These are phyloP conservation scores for Sclerotinia spermophila DNA, from an alignment of 2,329 filamentous ascomycete species.

Conservation along the genomic window DNA sequence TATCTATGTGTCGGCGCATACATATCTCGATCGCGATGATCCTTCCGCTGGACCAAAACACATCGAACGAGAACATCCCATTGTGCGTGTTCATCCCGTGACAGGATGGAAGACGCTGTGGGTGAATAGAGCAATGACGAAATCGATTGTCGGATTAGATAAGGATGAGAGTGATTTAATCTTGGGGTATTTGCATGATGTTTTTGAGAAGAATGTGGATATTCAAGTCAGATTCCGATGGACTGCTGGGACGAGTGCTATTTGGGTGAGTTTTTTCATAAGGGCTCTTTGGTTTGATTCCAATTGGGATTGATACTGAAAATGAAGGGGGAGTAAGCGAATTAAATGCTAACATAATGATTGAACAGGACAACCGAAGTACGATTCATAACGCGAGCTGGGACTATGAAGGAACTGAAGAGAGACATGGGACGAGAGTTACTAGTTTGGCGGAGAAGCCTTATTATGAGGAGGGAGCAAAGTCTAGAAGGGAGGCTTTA, in stretches of 20 bases:
- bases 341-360: background rate
- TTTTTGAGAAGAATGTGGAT: constrained; percentile 64
- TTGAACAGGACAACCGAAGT: constrained; percentile 57
- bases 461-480: constrained; percentile 60
- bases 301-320: background rate
- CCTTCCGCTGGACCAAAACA: constrained; percentile 59
- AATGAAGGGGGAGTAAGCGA: background rate
- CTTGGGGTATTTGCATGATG: constrained; percentile 62
- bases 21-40: constrained; percentile 62
- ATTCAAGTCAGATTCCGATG: constrained; percentile 71
- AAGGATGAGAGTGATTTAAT: constrained; percentile 66
- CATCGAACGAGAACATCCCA: constrained; percentile 64
- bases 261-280: constrained; percentile 47
- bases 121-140: constrained; percentile 68
- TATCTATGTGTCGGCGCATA: constrained; percentile 62
- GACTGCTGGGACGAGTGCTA: constrained; percentile 61
- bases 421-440: constrained; percentile 68
- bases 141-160: constrained; percentile 65
- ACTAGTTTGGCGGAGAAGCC: constrained; percentile 70
- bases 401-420: constrained; percentile 66
- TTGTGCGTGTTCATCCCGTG: constrained; percentile 67
- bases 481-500: constrained; percentile 62
- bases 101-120: constrained; percentile 72
- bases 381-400: constrained; percentile 72
- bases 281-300: background rate